Evolutionary conservation across 176 grass and related monocot genomes (phyloP), one percentile per base, ranked within the genome.

Genomic region (Aechmea fasciata): DNA sequence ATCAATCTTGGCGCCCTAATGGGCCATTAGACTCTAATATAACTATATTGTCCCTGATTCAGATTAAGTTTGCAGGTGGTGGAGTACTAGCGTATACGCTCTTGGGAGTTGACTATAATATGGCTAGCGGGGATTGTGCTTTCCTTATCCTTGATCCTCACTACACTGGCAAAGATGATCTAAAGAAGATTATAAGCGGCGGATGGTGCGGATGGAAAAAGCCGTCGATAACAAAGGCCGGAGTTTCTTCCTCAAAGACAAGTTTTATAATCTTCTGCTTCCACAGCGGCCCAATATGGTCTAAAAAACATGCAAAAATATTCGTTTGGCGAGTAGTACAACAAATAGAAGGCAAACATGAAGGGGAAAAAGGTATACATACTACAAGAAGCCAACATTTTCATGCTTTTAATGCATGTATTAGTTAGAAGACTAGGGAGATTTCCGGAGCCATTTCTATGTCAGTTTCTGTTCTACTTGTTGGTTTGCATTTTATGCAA

Each of bases 141-240:
- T 97, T 97, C 83, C 93, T 97, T 47, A 97, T 97, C 52, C 93
- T 97, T 22, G 93, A 97, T 85, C 93, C 93, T 11, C 93, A 97
- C 54, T 92, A 97, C 54, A 97, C 89, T 52, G 93, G 89, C 47
- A 49, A 50, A 68, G 84, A 97, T 74, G 86, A 97, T 82, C 53
- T 90, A 17, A 92, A 90, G 65, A 97, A 85, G 82, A 97, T 97
- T 13, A 73, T 90, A 52, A 90, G 86, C 72, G 84, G 89, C 3
- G 94, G 94, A 83, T 92, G 94, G 86, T 92, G 88, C 11, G 84
- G 84, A 3, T 97, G 93, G 93, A 97, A 92, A 97, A 87, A 72
- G 80, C 89, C 1, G 79, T 97, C 0, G 89, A 97, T 61, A 90
- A 77, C 79, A 92, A 97, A 83, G 93, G 93, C 23, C 70, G 73